Evolutionary conservation across 2,329 filamentous ascomycete genomes (phyloP), one percentile per base, ranked within the genome.

Genomic region (Huntiella omanensis): DNA sequence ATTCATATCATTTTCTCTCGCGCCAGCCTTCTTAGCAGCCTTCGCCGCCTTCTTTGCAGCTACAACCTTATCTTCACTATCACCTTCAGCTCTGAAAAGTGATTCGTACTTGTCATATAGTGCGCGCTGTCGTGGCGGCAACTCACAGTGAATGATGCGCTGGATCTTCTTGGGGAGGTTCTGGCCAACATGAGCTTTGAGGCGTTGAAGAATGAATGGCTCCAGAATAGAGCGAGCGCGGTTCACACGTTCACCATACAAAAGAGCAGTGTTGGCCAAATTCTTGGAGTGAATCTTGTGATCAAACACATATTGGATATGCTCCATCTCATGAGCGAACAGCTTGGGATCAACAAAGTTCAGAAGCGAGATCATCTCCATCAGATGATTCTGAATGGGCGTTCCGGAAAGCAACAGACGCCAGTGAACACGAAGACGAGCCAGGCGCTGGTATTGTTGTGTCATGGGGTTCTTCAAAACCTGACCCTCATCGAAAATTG

Each of bases 401-500:
- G 91, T 98, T 37, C 91, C 91, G 10, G 63, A 65, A 7, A 98
- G 71, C 3, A 98, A 69, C 43, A 98, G 72, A 51, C 86, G 78
- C 70, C 91, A 95, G n/a, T 75, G 65, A 0, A 85, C 79, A 0
- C 72, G 73, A 46, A 98, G 86, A 33, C 74, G 71, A 55, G 83
- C 77, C 45, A 96, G 68, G 50, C 83, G 79, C 55, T 76, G 73
- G 60, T 95, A 95, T 4, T 84, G 71, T 45, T 83, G 76, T 0
- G 87, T 92, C 40, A 78, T 77, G 2, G 80, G 78, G 58, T 94
- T 96, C 64, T 94, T 93, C 59, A 98, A 66, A 56, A 84, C 78
- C 61, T 98, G 91, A 0, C 88, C 91, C 62, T 98, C 91, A 57
- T 98, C 91, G 56, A 86, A 98, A 8, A 98, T 79, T 54, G 71